A percentile compares a stretch with the other conserved stretches of the same genome.
phyloP scores from a whole-genome alignment of 2,329 filamentous ascomycete genomes.

The Fusarium guadeloupense region DNA sequence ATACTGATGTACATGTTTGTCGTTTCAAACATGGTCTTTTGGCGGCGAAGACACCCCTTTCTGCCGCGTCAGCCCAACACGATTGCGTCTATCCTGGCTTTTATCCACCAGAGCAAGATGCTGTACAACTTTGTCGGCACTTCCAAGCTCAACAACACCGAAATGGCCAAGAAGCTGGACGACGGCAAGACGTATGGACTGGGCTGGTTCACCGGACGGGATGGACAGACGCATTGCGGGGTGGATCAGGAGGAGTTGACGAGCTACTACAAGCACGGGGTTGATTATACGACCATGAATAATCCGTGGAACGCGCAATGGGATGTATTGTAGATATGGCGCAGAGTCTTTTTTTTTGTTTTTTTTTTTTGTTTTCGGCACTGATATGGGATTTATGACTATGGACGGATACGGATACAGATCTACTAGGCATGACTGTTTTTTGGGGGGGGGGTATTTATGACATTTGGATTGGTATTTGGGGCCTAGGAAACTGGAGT shows the following conservation, averaged over 20 bases:
- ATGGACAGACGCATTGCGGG: slow-evolving; percentile 78
- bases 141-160: slow-evolving; percentile 65
- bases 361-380: not conserved
- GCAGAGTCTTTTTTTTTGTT: no score
- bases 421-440: slow-evolving; percentile 19
- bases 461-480: slow-evolving; percentile 7
- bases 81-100: slow-evolving; percentile 78
- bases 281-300: slow-evolving; percentile 58
- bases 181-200: slow-evolving; percentile 73
- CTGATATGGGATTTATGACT: slow-evolving; percentile 14
- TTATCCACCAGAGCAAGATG: slow-evolving; percentile 84
- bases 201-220: slow-evolving; percentile 79
- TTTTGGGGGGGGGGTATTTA: slow-evolving; percentile 7
- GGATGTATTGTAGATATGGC: slow-evolving; percentile 46
- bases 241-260: slow-evolving; percentile 80
- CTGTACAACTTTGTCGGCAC: slow-evolving; percentile 78
- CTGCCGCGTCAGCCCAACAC: slow-evolving; percentile 81
- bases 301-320: slow-evolving; percentile 61
- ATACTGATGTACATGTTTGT: slow-evolving; percentile 73
- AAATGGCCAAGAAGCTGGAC: slow-evolving; percentile 71
- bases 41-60: slow-evolving; percentile 72
- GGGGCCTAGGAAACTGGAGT: slow-evolving; percentile 5
- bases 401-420: slow-evolving; percentile 8
- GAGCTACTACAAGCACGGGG: slow-evolving; percentile 71
- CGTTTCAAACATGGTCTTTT: slow-evolving; percentile 68